Evolutionary conservation across 106 monocot species (phyloP).

Genomic region (Dendrobium nobile): DNA sequence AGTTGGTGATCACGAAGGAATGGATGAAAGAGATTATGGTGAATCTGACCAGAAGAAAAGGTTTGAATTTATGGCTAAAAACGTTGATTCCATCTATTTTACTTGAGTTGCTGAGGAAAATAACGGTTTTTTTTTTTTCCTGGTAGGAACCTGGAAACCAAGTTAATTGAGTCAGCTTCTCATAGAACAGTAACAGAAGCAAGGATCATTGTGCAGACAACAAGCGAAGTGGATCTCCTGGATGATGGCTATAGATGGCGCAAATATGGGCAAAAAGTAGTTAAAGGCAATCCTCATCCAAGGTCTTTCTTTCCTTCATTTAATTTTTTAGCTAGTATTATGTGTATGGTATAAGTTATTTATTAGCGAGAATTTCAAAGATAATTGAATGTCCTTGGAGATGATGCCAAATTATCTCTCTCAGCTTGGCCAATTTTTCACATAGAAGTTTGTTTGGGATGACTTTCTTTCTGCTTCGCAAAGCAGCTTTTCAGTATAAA

Average conservation of each 20-base stretch:
- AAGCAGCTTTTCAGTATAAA: too few relatives aligned
- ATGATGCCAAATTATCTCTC: too few relatives aligned
- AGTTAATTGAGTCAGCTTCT: slow-evolving; percentile 29
- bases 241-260: slow-evolving; percentile 98
- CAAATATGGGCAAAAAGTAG: slow-evolving; percentile 95
- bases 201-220: slow-evolving; percentile 87
- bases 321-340: background rate
- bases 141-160: slow-evolving; percentile 31
- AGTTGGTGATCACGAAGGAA: slow-evolving; percentile 26
- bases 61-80: slow-evolving; percentile 15
- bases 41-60: slow-evolving; percentile 53
- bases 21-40: slow-evolving; percentile 27
- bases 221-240: slow-evolving; percentile 84
- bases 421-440: too few relatives aligned
- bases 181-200: slow-evolving; percentile 59
- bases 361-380: background rate
- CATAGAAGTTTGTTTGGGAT: too few relatives aligned
- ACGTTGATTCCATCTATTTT: background rate
- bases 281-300: slow-evolving; percentile 82
- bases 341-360: background rate
- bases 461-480: too few relatives aligned
- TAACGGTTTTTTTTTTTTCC: background rate
- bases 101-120: background rate
- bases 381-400: background rate
- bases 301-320: slow-evolving; percentile 33